Percentiles rank a stretch among this genome's conserved stretches.
phyloP scores from a whole-genome alignment of 2,329 filamentous ascomycete genomes.

The Alternaria solani region DNA sequence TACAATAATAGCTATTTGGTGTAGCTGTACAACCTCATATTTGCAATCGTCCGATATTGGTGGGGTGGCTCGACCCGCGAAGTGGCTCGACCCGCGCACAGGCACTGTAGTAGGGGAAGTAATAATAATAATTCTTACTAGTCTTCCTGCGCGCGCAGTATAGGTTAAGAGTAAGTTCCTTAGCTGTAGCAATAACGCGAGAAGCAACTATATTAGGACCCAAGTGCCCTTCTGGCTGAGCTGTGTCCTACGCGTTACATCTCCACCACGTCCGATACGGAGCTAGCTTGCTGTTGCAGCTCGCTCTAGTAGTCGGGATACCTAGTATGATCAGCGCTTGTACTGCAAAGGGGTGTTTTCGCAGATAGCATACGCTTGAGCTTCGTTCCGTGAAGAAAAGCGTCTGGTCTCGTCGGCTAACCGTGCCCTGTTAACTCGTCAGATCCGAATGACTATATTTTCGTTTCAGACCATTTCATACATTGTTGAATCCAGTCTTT shows the following conservation, averaged over 20 bases:
- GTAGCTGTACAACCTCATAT: no score
- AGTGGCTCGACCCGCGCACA: no score
- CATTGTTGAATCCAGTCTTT: constrained; percentile 26
- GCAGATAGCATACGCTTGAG: constrained; percentile 4
- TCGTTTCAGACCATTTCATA: constrained; percentile 24
- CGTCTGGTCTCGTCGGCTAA: constrained; percentile 16
- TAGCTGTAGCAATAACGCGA: neutral
- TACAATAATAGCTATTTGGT: no score
- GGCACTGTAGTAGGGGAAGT: no score
- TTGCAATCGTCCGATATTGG: no score
- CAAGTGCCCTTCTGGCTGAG: neutral
- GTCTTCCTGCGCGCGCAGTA: neutral
- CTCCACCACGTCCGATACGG: no score
- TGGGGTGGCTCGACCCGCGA: no score
- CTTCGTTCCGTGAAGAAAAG: constrained; percentile 10
- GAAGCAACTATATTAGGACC: neutral
- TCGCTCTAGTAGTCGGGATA: no score
- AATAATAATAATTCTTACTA: neutral
- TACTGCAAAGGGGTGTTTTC: no score
- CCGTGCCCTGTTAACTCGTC: constrained; percentile 19
- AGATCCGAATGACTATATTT: constrained; percentile 23
- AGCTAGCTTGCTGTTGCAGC: no score
- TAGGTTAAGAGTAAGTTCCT: neutral
- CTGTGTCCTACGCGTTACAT: no score
- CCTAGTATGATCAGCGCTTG: no score